Evolutionary conservation across 2,329 filamentous ascomycete genomes (phyloP).

Genomic region (Cladophialophora chaetospira): DNA sequence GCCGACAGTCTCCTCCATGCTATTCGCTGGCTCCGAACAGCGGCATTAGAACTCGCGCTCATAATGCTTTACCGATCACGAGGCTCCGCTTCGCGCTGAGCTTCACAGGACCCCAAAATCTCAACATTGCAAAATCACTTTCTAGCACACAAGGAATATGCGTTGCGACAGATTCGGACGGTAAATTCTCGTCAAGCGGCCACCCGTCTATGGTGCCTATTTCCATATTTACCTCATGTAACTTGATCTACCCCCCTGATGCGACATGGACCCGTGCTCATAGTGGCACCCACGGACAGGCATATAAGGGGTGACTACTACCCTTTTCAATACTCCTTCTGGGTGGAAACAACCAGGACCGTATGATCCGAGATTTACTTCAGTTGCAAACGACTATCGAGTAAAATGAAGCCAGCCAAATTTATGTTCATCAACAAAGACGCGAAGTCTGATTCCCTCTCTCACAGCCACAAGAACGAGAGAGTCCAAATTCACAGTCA

Average conservation of each 20-base stretch:
- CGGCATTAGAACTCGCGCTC: too few species aligned
- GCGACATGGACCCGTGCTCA: neutral
- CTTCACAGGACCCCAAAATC: neutral
- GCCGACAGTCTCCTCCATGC: neutral
- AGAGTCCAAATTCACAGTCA: constrained; percentile 24
- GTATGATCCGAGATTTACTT: neutral
- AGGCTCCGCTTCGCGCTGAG: constrained; percentile 4
- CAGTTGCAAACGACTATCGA: neutral
- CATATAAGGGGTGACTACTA: neutral
- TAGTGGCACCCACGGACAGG: neutral
- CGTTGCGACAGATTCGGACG: too few species aligned
- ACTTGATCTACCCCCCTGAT: neutral
- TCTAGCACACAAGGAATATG: too few species aligned
- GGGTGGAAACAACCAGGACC: neutral
- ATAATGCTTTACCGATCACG: neutral
- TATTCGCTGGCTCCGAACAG: neutral
- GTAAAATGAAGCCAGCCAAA: constrained; percentile 20
- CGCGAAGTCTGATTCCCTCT: constrained; percentile 18
- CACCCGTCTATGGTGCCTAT: too few species aligned
- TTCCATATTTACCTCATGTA: too few species aligned
- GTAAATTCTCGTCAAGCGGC: too few species aligned
- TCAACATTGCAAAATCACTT: neutral
- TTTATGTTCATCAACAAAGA: constrained; percentile 26
- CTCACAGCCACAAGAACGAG: constrained; percentile 21
- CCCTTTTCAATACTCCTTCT: neutral